A percentile compares a stretch with the other conserved stretches of the same genome.
These are phyloP conservation scores for Yamadazyma blattariae DNA, from an alignment of 1,139 yeast genomes.

Conservation along the genomic window DNA sequence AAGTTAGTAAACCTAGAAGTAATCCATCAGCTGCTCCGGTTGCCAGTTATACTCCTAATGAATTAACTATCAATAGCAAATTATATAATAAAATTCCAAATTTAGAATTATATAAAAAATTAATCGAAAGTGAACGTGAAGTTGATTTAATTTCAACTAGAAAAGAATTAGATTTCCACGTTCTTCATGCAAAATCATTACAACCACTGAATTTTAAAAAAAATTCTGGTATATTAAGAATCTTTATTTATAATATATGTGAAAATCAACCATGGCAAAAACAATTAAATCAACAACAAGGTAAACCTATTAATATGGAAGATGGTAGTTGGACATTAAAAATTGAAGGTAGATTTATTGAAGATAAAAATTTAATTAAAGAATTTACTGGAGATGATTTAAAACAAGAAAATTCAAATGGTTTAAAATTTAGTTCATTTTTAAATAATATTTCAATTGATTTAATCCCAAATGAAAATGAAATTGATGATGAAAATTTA, in stretches of 20 bases:
- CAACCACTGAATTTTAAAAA: constrained; percentile 44
- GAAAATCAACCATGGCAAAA: constrained; percentile 94
- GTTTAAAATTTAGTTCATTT: constrained; percentile 64
- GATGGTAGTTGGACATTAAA: constrained; percentile 81
- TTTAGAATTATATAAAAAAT: constrained; percentile 62
- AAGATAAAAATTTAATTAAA: constrained; percentile 21
- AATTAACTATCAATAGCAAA: constrained; percentile 59
- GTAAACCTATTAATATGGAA: constrained; percentile 19
- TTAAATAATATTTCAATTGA: constrained; percentile 85
- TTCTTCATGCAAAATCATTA: constrained; percentile 51
- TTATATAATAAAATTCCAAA: constrained; percentile 70
- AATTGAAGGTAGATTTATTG: constrained; percentile 78
- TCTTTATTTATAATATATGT: constrained; percentile 78
- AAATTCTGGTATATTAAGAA: constrained; percentile 60
- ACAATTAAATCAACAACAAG: constrained; percentile 27
- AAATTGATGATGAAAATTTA: constrained; percentile 29
- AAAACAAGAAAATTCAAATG: constrained; percentile 2
- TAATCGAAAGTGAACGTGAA: constrained; percentile 74
- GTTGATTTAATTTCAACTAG: constrained; percentile 80
- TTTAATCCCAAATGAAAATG: constrained; percentile 45
- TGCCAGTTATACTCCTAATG: constrained; percentile 64
- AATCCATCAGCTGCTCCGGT: constrained; percentile 39
- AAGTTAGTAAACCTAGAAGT: constrained; percentile 23
- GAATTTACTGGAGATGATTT: constrained; percentile 4
- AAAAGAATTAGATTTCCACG: constrained; percentile 83